phyloP scores from a whole-genome alignment of 306 rosid species.

The Pyrus communis region DNA sequence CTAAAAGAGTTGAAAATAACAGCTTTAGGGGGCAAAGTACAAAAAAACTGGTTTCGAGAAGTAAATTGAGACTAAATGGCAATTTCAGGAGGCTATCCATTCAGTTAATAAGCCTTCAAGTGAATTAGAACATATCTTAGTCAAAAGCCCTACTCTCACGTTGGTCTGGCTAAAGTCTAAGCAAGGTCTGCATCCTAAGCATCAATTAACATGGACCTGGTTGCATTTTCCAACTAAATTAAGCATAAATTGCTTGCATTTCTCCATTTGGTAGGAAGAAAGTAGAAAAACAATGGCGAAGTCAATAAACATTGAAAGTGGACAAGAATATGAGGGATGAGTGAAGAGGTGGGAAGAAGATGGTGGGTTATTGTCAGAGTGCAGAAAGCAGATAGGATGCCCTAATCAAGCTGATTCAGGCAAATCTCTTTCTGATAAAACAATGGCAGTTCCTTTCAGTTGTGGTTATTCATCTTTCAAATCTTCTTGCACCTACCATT shows the following conservation, averaged over 20 bases:
- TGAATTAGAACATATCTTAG: too few relatives aligned
- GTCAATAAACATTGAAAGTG: background rate
- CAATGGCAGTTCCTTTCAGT: conserved; percentile 15
- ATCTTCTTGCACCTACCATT: background rate
- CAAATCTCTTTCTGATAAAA: background rate
- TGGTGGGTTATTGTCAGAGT: conserved; percentile 24
- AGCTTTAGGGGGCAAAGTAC: too few relatives aligned
- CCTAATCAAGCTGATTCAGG: conserved; percentile 31
- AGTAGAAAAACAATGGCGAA: background rate
- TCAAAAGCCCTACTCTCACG: background rate
- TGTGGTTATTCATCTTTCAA: conserved; percentile 12
- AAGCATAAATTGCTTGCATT: background rate
- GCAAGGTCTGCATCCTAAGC: background rate
- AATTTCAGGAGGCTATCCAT: too few relatives aligned
- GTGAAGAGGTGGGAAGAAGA: conserved; percentile 21
- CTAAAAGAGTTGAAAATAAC: too few relatives aligned
- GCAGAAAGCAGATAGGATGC: conserved; percentile 23
- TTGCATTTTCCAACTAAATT: background rate
- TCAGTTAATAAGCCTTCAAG: too few relatives aligned
- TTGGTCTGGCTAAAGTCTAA: too few relatives aligned
- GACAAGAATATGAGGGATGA: background rate
- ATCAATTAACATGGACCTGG: background rate
- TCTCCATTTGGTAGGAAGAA: background rate
- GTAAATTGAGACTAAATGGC: too few relatives aligned
- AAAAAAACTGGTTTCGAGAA: too few relatives aligned